phyloP scores from a whole-genome alignment of 2,329 filamentous ascomycete species.

The Verticillium isaacii region DNA sequence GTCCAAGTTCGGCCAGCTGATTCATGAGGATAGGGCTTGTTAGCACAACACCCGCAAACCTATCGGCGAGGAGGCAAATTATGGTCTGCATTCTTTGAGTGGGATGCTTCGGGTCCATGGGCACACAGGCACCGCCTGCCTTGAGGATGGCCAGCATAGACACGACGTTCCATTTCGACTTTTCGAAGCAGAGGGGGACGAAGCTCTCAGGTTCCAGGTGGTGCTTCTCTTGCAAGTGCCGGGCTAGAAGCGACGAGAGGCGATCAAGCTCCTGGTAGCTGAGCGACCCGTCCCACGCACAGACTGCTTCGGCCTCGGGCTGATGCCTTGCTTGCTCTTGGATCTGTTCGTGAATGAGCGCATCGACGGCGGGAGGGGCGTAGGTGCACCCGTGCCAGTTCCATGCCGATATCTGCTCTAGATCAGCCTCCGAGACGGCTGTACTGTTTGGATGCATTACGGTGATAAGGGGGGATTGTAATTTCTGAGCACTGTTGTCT shows the following conservation, averaged over 20 bases:
- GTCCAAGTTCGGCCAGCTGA: neutral
- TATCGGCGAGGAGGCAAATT: neutral
- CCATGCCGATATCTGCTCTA: neutral
- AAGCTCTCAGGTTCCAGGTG: slow-evolving; percentile 3
- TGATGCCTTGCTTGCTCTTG: slow-evolving; percentile 4
- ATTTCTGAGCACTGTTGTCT: no score
- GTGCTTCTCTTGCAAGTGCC: neutral
- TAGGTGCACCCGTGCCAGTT: neutral
- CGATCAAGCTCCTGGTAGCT: slow-evolving; percentile 6
- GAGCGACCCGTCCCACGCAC: slow-evolving; percentile 12
- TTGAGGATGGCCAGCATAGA: slow-evolving; percentile 19
- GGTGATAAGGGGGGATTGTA: no score
- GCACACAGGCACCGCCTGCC: slow-evolving; percentile 17
- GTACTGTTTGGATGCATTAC: neutral
- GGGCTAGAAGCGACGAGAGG: slow-evolving; percentile 1
- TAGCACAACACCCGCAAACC: neutral
- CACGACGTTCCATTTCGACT: slow-evolving; percentile 19
- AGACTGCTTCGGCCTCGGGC: slow-evolving; percentile 10
- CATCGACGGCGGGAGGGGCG: neutral
- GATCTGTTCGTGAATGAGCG: slow-evolving; percentile 16
- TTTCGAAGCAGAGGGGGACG: slow-evolving; percentile 22
- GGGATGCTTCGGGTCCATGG: slow-evolving; percentile 16
- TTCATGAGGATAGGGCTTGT: neutral
- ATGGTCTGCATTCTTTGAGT: neutral
- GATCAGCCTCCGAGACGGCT: neutral